Evolutionary conservation across 805 yeast genomes (phyloP), one percentile per base, ranked within the genome.

Genomic region (Yamadazyma olivae): DNA sequence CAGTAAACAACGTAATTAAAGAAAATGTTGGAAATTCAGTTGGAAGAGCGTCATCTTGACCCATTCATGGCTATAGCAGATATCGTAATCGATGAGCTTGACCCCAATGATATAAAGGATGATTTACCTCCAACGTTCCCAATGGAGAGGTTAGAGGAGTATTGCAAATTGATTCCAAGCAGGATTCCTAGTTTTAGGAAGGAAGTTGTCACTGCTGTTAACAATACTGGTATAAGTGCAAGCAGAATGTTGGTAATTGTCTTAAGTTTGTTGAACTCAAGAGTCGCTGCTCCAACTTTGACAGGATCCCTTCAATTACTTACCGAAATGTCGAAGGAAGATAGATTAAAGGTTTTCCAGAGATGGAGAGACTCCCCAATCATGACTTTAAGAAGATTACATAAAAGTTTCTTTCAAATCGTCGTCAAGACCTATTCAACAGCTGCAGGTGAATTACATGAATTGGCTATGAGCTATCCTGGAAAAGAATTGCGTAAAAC

Each of bases 311-410:
- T 58, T 9, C 66, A 60, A 17, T 49, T 58, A 18, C 35, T 68
- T 5, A 44, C 54, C 14, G 70, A 68, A 12, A 68, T 68, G 74
- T 32, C 56, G 5, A 13, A 40, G 9, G 41, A 41, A 2, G 65
- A 72, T 42, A 50, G 65, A 14, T 61, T 52, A 30, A 41, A 34
- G 2, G 38, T 71, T 13, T 42, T 75, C 20, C 37, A 33, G 4
- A 39, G 58, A 4, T 71, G 77, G 77, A 50, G 65, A 23, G 55
- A 55, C 39, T 69, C 78, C 6, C 65, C 66, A 2, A 15, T 74
- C 15, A 37, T 55, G 3, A 35, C 43, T 9, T 59, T 63, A 33
- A 59, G 74, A 30, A 49, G 57, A 36, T 45, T 74, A 6, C 66
- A 54, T 46, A 42, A 55, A 18, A 45, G 62, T 16, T 35, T 71